Evolutionary conservation across 441 rosid genomes (phyloP), one percentile per base, ranked within the genome.

Genomic region (Hura crepitans): DNA sequence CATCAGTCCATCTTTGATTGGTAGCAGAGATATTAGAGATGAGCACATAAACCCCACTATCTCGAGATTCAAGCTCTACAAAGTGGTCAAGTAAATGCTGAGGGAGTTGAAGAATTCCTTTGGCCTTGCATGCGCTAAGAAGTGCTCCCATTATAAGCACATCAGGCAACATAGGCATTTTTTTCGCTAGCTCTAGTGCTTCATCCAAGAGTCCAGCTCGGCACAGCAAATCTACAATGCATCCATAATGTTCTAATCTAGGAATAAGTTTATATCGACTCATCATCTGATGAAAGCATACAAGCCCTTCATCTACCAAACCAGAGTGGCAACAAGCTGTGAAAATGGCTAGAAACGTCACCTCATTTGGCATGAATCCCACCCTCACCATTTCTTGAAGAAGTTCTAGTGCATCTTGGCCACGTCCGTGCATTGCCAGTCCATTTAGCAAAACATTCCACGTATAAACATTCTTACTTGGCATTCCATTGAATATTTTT

Each of bases 261-360:
- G 96, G 93, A 53, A 62, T 69, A 66, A 91, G 82, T 62, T 84
- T 80, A 57, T 85, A 83, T 64, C 70, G 66, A 56, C 74, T 72
- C 62, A 59, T 79, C 93, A 91, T 89, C 4, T 87, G 78, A 33
- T 82, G 81, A 78, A 91, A 87, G 72, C 83, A 83, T 23, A 13
- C 13, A 56, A 77, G 78, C 58, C 89, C 90, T 59, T 81, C 82
- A 72, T 84, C 81, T 28, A 74, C 69, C 45, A 86, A 83, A 71
- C 92, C 95, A 1, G 88, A 88, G 80, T 89, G 96, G 78, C 91
- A 85, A 70, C 97, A 89, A 72, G 96, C 89, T 71, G 86, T 88
- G 73, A 87, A 68, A 79, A 87, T 62, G 53, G 92, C 91, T 15
- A 91, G 81, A 75, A 89, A 91, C 55, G 93, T 85, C 42, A 91